These are phyloP conservation scores for Acer yangbiense DNA, from an alignment of 345 rosid genomes.

Conservation along the genomic window DNA sequence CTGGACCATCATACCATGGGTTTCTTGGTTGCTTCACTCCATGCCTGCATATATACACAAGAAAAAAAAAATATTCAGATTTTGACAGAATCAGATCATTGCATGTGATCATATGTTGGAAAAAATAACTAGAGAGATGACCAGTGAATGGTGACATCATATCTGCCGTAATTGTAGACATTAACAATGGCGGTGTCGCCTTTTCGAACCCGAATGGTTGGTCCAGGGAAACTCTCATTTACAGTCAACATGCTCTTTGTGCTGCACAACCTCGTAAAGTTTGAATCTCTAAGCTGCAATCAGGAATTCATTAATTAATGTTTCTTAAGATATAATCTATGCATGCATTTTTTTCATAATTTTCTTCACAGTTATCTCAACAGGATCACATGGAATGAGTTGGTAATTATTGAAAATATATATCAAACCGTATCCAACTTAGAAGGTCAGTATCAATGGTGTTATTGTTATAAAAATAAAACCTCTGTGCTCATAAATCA, in stretches of 20 bases:
- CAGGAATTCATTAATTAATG: neutral
- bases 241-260: constrained; percentile 24
- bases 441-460: no score
- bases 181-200: constrained; percentile 17
- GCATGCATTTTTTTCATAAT: no score
- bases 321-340: no score
- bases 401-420: no score
- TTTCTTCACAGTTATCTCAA: no score
- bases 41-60: constrained; percentile 30
- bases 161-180: constrained; percentile 14
- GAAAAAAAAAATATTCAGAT: neutral
- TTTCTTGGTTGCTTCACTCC: constrained; percentile 51
- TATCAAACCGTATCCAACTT: no score
- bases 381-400: no score
- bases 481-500: no score
- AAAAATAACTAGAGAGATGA: neutral
- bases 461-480: no score
- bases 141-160: constrained; percentile 24
- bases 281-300: constrained; percentile 12
- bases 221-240: constrained; percentile 23
- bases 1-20: constrained; percentile 55
- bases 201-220: constrained; percentile 10
- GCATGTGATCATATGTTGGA: no score
- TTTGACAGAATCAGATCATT: no score
- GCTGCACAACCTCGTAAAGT: constrained; percentile 16